Conservation (phyloP, 306 rosid genomes). For the Malus sieversii region DNA sequence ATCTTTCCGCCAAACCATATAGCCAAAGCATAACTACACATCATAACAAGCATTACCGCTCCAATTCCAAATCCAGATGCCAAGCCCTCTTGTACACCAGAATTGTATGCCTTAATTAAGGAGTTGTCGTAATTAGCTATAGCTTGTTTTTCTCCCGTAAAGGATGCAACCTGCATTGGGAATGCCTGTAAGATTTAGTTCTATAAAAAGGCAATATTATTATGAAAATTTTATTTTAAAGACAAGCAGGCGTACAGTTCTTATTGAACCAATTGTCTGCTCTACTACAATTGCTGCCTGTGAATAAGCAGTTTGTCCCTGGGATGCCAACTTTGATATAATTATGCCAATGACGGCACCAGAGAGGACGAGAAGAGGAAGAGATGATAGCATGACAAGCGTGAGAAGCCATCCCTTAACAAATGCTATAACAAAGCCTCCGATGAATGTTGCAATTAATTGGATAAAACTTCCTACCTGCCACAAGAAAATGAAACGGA, state of each 20-base stretch:
- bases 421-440: conserved; percentile 63
- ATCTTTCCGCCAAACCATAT: conserved; percentile 76
- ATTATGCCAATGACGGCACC: conserved; percentile 40
- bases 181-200: conserved; percentile 3
- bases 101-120: conserved; percentile 46
- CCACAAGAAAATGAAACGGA: neutral
- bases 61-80: conserved; percentile 69
- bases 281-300: conserved; percentile 25
- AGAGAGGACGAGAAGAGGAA: conserved; percentile 55
- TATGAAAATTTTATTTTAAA: neutral
- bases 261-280: conserved; percentile 25
- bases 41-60: conserved; percentile 19
- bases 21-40: conserved; percentile 54
- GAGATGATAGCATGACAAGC: conserved; percentile 53
- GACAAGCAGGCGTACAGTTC: conserved; percentile 7
- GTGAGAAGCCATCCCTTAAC: conserved; percentile 72
- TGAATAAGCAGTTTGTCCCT: conserved; percentile 41
- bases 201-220: neutral
- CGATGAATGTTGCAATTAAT: conserved; percentile 48
- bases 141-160: conserved; percentile 84
- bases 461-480: conserved; percentile 84
- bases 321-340: conserved; percentile 41
- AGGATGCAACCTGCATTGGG: conserved; percentile 68
- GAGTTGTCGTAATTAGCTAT: conserved; percentile 48
- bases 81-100: conserved; percentile 52